Conservation (phyloP, 2,329 filamentous ascomycete species). For the Phialemoniopsis sp. region DNA sequence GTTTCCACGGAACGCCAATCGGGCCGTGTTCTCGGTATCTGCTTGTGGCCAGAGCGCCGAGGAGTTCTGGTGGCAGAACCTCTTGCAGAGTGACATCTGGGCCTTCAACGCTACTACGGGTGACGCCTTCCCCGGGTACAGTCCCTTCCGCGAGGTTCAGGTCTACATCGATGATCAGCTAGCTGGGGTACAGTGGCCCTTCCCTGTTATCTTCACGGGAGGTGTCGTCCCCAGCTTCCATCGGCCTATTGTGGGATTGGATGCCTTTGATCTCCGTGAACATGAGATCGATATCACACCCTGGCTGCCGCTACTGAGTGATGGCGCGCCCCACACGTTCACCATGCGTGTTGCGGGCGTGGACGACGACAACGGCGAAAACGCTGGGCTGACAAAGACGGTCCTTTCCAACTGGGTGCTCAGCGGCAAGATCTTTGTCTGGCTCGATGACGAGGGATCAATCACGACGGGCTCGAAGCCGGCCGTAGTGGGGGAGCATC, state of each 20-base stretch:
- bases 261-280: constrained; percentile 75
- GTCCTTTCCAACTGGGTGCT: constrained; percentile 71
- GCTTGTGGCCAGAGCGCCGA: constrained; percentile 73
- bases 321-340: constrained; percentile 63
- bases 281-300: constrained; percentile 80
- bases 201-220: constrained; percentile 78
- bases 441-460: constrained; percentile 51
- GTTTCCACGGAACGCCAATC: constrained; percentile 63
- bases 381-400: constrained; percentile 43
- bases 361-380: constrained; percentile 45
- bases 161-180: constrained; percentile 68
- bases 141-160: constrained; percentile 75
- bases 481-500: constrained; percentile 19
- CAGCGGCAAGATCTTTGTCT: constrained; percentile 78
- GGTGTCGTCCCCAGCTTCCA: constrained; percentile 74
- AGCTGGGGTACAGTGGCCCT: constrained; percentile 77
- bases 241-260: constrained; percentile 72
- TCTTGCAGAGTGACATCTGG: constrained; percentile 55
- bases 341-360: constrained; percentile 64
- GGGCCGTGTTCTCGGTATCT: constrained; percentile 71
- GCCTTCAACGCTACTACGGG: constrained; percentile 56
- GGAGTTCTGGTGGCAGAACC: constrained; percentile 85
- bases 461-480: constrained; percentile 40
- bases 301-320: constrained; percentile 66
- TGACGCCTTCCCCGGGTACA: constrained; percentile 56